Evolutionary conservation across 345 rosid genomes (phyloP).

Genomic region (Gossypioides kirkii): DNA sequence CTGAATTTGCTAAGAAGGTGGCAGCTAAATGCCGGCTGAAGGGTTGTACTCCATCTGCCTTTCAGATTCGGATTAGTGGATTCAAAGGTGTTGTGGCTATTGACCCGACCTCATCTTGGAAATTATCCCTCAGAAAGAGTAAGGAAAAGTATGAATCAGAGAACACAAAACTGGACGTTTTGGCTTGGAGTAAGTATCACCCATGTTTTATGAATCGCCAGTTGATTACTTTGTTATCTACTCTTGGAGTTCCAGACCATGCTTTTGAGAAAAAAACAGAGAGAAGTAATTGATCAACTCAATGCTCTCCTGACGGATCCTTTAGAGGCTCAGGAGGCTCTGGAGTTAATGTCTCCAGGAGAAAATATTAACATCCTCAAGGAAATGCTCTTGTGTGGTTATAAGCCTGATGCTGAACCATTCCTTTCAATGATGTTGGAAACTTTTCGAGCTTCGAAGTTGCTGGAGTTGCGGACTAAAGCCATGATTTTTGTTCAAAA

Average conservation of each 20-base stretch:
- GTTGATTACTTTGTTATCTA: conserved; percentile 51
- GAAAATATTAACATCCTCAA: conserved; percentile 61
- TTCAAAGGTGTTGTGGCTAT: conserved; percentile 65
- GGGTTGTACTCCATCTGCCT: conserved; percentile 44
- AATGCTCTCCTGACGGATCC: conserved; percentile 62
- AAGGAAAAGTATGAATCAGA: conserved; percentile 49
- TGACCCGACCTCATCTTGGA: conserved; percentile 43
- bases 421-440: conserved; percentile 90
- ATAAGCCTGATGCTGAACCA: conserved; percentile 69
- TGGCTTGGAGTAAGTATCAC: conserved; percentile 55
- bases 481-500: conserved; percentile 49
- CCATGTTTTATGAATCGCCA: conserved; percentile 66
- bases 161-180: conserved; percentile 44
- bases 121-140: conserved; percentile 50
- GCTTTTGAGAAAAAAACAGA: conserved; percentile 57
- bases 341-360: conserved; percentile 71
- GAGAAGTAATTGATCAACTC: conserved; percentile 49
- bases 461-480: conserved; percentile 60
- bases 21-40: conserved; percentile 44
- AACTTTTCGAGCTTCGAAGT: conserved; percentile 69
- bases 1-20: conserved; percentile 39
- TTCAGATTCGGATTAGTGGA: conserved; percentile 63
- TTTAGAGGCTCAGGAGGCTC: conserved; percentile 58
- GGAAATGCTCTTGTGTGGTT: conserved; percentile 67
- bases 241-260: conserved; percentile 40